Conservation (phyloP, 169 alveolate species). For the Plasmodium blacklocki region DNA sequence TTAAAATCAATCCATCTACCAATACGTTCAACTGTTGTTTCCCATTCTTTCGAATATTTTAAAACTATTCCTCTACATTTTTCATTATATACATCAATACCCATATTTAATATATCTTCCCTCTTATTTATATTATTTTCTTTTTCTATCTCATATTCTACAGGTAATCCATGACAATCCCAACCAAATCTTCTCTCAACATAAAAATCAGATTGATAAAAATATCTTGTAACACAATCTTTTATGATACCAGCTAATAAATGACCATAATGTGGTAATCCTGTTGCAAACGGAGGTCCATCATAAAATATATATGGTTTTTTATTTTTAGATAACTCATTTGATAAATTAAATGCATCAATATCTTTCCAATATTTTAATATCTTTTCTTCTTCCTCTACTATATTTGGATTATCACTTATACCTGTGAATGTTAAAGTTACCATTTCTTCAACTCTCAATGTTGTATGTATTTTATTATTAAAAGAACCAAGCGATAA, state of each 20-base stretch:
- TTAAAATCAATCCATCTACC: slow-evolving; percentile 99
- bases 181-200: slow-evolving; percentile 99
- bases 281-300: slow-evolving; percentile 99
- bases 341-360: slow-evolving; percentile 86
- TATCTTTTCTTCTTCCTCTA: slow-evolving; percentile 91
- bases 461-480: too few relatives aligned
- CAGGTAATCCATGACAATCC: slow-evolving; percentile 99
- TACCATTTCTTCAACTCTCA: neutral
- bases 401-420: slow-evolving; percentile 90
- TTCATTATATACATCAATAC: slow-evolving; percentile 87
- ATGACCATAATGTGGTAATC: slow-evolving; percentile 99
- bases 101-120: slow-evolving; percentile 93
- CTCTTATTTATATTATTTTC: slow-evolving; percentile 90
- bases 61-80: slow-evolving; percentile 94
- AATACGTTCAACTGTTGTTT: slow-evolving; percentile 91
- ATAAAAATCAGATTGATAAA: slow-evolving; percentile 96
- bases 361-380: slow-evolving; percentile 90
- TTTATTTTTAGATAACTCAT: slow-evolving; percentile 85
- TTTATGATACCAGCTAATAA: slow-evolving; percentile 99
- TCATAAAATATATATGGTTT: slow-evolving; percentile 97
- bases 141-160: slow-evolving; percentile 98
- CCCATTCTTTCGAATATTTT: slow-evolving; percentile 97
- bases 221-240: slow-evolving; percentile 99
- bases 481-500: too few relatives aligned
- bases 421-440: slow-evolving; percentile 72